Percentiles rank a stretch among this genome's conserved stretches.
These are phyloP conservation scores for Myxozyma mucilagina DNA, from an alignment of 805 yeast genomes.

Conservation along the genomic window DNA sequence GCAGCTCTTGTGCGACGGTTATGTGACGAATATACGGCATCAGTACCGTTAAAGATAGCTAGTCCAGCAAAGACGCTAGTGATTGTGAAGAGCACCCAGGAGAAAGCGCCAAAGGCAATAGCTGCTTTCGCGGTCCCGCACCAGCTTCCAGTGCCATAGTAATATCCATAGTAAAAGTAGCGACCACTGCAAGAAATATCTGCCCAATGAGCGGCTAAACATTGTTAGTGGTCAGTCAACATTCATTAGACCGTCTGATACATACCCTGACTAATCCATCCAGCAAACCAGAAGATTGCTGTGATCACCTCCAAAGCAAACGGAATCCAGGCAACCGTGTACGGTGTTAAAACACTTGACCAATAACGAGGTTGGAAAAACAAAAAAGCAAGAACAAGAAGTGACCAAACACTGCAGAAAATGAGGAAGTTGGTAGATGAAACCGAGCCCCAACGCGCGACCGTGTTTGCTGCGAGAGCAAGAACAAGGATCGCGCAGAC, in stretches of 20 bases:
- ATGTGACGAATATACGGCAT: not conserved
- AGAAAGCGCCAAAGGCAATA: constrained; percentile 28
- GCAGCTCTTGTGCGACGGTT: not conserved
- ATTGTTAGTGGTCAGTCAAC: not conserved
- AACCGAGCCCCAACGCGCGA: not conserved
- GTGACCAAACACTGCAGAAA: constrained; percentile 10
- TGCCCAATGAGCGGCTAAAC: not conserved
- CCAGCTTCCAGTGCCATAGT: not conserved
- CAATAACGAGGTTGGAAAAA: constrained; percentile 5
- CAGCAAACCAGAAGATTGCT: constrained; percentile 20
- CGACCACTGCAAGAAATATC: not conserved
- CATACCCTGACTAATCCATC: constrained; percentile 12
- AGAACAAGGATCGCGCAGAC: constrained; percentile 15
- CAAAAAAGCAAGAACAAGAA: constrained; percentile 3
- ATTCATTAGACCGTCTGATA: not conserved
- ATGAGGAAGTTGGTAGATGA: constrained; percentile 6
- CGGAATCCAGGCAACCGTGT: constrained; percentile 5
- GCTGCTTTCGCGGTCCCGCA: constrained; percentile 31
- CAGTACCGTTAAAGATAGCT: not conserved
- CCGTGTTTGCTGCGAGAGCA: constrained; percentile 11
- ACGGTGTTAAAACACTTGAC: not conserved
- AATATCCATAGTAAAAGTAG: not conserved
- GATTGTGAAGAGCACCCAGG: constrained; percentile 18
- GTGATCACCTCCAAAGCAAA: constrained; percentile 13
- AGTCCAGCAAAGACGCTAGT: constrained; percentile 7